phyloP scores from a whole-genome alignment of 805 yeast species.

The Wickerhamomyces ciferrii region DNA sequence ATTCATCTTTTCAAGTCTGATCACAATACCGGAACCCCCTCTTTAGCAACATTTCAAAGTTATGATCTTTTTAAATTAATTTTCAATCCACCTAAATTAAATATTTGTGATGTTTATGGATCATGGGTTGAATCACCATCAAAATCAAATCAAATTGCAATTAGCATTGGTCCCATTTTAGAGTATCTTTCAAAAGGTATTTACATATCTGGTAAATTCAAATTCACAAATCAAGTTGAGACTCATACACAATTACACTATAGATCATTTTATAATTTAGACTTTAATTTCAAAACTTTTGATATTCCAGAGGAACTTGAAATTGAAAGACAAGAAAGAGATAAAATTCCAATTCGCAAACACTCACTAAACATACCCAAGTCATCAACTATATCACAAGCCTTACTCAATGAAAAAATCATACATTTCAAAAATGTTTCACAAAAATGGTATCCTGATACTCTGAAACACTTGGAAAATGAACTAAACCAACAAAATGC shows the following conservation, averaged over 20 bases:
- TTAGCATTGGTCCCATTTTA: slow-evolving; percentile 37
- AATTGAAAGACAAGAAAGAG: slow-evolving; percentile 29
- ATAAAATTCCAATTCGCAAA: slow-evolving; percentile 12
- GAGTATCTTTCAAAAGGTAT: slow-evolving; percentile 40
- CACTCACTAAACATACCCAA: background rate
- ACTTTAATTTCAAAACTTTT: slow-evolving; percentile 26
- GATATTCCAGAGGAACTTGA: slow-evolving; percentile 26
- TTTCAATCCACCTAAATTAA: slow-evolving; percentile 32
- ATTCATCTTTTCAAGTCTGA: background rate
- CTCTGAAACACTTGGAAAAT: background rate
- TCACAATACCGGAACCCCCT: background rate
- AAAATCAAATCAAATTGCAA: slow-evolving; percentile 30
- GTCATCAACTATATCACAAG: background rate
- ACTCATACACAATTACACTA: slow-evolving; percentile 17
- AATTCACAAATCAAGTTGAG: slow-evolving; percentile 14
- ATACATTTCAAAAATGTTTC: background rate
- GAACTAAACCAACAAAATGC: background rate
- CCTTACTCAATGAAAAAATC: background rate
- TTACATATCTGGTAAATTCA: slow-evolving; percentile 33
- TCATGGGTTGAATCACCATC: slow-evolving; percentile 35
- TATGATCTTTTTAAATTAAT: slow-evolving; percentile 25
- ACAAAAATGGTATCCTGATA: background rate
- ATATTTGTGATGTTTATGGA: slow-evolving; percentile 39
- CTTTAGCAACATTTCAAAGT: background rate
- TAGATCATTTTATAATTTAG: slow-evolving; percentile 36